These are phyloP conservation scores for Ophiocordyceps australis DNA, from an alignment of 2,329 filamentous ascomycete genomes.

Conservation along the genomic window DNA sequence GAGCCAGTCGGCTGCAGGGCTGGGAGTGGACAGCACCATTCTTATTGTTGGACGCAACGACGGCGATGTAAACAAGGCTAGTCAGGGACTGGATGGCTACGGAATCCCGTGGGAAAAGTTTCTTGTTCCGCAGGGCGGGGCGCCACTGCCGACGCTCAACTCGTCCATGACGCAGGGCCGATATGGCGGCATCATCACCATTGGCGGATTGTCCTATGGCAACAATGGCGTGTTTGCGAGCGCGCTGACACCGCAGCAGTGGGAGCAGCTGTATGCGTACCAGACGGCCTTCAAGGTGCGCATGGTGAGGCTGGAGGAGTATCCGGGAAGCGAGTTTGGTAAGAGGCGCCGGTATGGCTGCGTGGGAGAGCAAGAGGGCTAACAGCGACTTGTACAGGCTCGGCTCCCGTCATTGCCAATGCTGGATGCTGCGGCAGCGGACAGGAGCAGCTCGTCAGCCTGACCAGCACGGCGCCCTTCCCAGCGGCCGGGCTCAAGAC, in stretches of 20 bases:
- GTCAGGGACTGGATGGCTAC: slow-evolving; percentile 37
- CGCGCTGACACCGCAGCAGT: slow-evolving; percentile 36
- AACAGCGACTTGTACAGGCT: not conserved
- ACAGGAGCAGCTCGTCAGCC: slow-evolving; percentile 30
- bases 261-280: slow-evolving; percentile 35
- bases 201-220: slow-evolving; percentile 34
- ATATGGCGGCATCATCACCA: slow-evolving; percentile 38
- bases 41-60: slow-evolving; percentile 36
- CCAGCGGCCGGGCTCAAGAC: slow-evolving; percentile 33
- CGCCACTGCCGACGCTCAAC: slow-evolving; percentile 31
- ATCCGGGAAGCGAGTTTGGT: slow-evolving; percentile 31
- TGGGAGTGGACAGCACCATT: slow-evolving; percentile 24
- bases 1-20: slow-evolving; percentile 1
- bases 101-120: slow-evolving; percentile 39
- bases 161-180: slow-evolving; percentile 27
- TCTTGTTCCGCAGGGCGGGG: slow-evolving; percentile 32
- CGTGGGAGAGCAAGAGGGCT: too few species aligned
- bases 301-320: slow-evolving; percentile 41
- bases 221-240: slow-evolving; percentile 27
- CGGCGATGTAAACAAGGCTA: slow-evolving; percentile 25
- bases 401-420: slow-evolving; percentile 3
- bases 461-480: slow-evolving; percentile 34
- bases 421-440: slow-evolving; percentile 26
- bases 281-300: slow-evolving; percentile 38
- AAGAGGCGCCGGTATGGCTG: too few species aligned